Conservation (phyloP, 2,329 filamentous ascomycete genomes). For the Beauveria sp. region DNA sequence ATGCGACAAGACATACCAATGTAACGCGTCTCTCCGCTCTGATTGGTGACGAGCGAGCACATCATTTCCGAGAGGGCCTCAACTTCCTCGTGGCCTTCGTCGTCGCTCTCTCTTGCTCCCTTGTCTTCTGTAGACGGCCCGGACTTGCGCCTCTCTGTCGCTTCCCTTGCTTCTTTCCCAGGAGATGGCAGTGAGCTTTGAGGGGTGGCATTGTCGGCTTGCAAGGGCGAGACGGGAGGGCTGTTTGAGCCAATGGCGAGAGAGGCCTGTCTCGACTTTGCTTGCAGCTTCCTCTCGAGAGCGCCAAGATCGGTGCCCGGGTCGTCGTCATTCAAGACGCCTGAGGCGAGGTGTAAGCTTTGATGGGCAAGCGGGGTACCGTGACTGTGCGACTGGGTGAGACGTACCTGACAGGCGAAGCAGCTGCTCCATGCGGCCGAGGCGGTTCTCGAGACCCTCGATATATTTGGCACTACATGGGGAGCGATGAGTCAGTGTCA, state of each 20-base stretch:
- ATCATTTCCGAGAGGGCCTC: conserved; percentile 95
- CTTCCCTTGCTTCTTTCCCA: conserved; percentile 22
- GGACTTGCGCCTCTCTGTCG: conserved; percentile 24
- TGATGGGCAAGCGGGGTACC: neutral
- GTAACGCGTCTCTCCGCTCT: conserved; percentile 88
- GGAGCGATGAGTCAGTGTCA: conserved; percentile 14
- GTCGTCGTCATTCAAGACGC: conserved; percentile 78
- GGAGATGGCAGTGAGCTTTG: conserved; percentile 50
- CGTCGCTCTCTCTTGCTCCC: conserved; percentile 17
- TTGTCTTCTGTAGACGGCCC: conserved; percentile 15
- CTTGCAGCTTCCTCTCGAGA: conserved; percentile 67
- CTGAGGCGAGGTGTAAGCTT: conserved; percentile 24
- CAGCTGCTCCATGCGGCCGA: conserved; percentile 93
- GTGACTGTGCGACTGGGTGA: neutral
- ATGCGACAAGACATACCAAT: conserved; percentile 55
- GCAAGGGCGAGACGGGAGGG: conserved; percentile 45
- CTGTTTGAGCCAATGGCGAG: conserved; percentile 33
- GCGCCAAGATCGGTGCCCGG: conserved; percentile 81
- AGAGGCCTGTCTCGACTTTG: conserved; percentile 47
- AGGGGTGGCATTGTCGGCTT: conserved; percentile 37
- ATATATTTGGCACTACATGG: conserved; percentile 82
- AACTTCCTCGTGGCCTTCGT: conserved; percentile 46
- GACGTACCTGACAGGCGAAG: conserved; percentile 67
- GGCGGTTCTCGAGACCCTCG: conserved; percentile 86
- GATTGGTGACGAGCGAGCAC: conserved; percentile 95